Conservation (phyloP, 1,284 basidiomycete genomes). For the Ganoderma lucidum region DNA sequence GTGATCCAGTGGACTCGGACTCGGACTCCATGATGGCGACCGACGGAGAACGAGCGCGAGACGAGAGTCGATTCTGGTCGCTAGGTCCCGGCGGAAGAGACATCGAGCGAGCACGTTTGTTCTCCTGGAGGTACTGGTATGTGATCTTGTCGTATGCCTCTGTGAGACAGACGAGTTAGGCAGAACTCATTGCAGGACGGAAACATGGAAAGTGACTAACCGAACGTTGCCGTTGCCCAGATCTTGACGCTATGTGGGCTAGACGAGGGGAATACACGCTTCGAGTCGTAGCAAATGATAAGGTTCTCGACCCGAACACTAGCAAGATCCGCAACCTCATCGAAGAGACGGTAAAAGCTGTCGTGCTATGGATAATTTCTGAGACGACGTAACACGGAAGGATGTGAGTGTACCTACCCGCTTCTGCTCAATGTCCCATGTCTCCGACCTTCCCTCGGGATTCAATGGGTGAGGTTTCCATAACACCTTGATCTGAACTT, state of each 20-base stretch:
- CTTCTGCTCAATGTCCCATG: slow-evolving; percentile 62
- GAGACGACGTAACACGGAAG: slow-evolving; percentile 3
- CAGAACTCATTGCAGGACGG: background rate
- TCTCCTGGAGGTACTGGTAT: slow-evolving; percentile 63
- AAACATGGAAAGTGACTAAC: slow-evolving; percentile 47
- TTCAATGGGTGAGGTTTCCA: slow-evolving; percentile 73
- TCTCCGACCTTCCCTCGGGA: slow-evolving; percentile 44
- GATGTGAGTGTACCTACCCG: slow-evolving; percentile 52
- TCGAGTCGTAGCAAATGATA: slow-evolving; percentile 64
- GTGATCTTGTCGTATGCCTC: slow-evolving; percentile 71
- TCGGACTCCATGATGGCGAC: slow-evolving; percentile 14
- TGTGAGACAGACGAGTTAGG: slow-evolving; percentile 38
- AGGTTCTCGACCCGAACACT: slow-evolving; percentile 56
- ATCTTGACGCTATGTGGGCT: slow-evolving; percentile 70
- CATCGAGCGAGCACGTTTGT: slow-evolving; percentile 41
- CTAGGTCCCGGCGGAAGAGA: slow-evolving; percentile 1
- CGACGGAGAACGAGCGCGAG: slow-evolving; percentile 32
- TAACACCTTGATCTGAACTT: slow-evolving; percentile 59
- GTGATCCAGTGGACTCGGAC: background rate
- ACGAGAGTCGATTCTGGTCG: background rate
- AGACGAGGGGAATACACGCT: slow-evolving; percentile 70
- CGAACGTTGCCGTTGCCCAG: slow-evolving; percentile 70
- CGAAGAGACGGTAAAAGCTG: slow-evolving; percentile 66
- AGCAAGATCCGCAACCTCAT: slow-evolving; percentile 67
- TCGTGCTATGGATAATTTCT: slow-evolving; percentile 54